Evolutionary conservation across 2,329 filamentous ascomycete genomes (phyloP).

Genomic region (Cercospora sojina): DNA sequence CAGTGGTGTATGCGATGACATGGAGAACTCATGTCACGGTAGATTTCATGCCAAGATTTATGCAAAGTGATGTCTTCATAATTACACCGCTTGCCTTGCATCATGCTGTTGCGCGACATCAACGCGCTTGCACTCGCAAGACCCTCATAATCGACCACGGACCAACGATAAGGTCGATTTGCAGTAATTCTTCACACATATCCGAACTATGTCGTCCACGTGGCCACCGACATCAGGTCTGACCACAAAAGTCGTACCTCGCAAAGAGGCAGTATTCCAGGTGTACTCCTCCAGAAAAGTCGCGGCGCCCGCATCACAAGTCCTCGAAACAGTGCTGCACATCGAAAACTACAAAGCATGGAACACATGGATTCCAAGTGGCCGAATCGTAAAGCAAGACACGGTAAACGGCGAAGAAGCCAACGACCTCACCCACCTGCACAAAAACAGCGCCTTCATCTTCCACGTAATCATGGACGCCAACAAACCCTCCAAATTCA

Average conservation of each 20-base stretch:
- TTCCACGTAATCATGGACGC: conserved; percentile 34
- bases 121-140: neutral
- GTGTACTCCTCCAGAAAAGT: conserved; percentile 35
- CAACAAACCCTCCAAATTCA: conserved; percentile 26
- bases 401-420: neutral
- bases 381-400: conserved; percentile 36
- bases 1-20: too few relatives aligned
- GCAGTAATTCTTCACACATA: neutral
- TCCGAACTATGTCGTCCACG: neutral
- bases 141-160: neutral
- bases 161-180: neutral
- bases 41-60: neutral
- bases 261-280: conserved; percentile 27
- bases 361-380: conserved; percentile 47
- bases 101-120: neutral
- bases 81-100: neutral
- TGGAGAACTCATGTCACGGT: too few relatives aligned
- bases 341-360: conserved; percentile 46
- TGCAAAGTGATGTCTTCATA: neutral
- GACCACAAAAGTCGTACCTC: conserved; percentile 26
- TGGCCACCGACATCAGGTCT: conserved; percentile 33
- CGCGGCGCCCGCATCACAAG: conserved; percentile 40
- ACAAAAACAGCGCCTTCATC: conserved; percentile 23
- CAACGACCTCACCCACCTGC: conserved; percentile 20
- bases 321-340: conserved; percentile 45